phyloP scores from a whole-genome alignment of 1,284 basidiomycete genomes.

The Exobasidium rhododendri region DNA sequence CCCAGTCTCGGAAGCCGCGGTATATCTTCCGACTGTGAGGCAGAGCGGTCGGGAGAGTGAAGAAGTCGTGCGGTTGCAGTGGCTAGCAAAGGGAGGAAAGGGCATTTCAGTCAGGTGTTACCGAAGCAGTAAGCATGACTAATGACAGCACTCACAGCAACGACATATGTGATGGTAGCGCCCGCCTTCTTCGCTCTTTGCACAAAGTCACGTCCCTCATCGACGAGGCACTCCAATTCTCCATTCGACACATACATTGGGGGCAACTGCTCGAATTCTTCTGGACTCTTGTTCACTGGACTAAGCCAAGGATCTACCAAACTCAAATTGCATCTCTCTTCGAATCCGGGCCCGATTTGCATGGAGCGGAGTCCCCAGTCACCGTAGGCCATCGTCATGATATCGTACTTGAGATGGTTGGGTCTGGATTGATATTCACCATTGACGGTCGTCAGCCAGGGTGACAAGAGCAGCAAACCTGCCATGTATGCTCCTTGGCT shows the following conservation, averaged over 20 bases:
- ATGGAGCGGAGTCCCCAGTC: conserved; percentile 38
- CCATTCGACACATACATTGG: conserved; percentile 30
- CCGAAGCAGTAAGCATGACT: background rate
- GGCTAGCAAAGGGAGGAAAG: conserved; percentile 6
- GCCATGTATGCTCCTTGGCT: conserved; percentile 18
- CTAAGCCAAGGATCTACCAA: conserved; percentile 29
- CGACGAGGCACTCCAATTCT: conserved; percentile 25
- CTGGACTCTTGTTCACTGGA: conserved; percentile 27
- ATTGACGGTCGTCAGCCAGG: conserved; percentile 29
- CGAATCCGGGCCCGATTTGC: conserved; percentile 17
- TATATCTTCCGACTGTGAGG: conserved; percentile 26
- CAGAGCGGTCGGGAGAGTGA: conserved; percentile 31
- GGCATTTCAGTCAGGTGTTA: conserved; percentile 5
- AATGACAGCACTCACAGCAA: conserved; percentile 25
- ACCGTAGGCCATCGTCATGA: conserved; percentile 32
- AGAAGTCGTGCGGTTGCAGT: conserved; percentile 36
- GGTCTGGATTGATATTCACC: conserved; percentile 27
- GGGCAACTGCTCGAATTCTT: conserved; percentile 26
- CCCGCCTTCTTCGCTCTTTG: conserved; percentile 19
- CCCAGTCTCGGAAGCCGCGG: conserved; percentile 33
- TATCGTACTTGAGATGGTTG: conserved; percentile 35
- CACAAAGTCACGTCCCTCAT: conserved; percentile 27
- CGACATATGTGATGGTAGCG: conserved; percentile 2
- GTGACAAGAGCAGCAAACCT: conserved; percentile 36
- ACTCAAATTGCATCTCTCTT: conserved; percentile 15